Percentiles rank a stretch among this genome's conserved stretches.
Evolutionary conservation across 2,329 filamentous ascomycete species (phyloP).

Genomic region (Penicillium hordei): DNA sequence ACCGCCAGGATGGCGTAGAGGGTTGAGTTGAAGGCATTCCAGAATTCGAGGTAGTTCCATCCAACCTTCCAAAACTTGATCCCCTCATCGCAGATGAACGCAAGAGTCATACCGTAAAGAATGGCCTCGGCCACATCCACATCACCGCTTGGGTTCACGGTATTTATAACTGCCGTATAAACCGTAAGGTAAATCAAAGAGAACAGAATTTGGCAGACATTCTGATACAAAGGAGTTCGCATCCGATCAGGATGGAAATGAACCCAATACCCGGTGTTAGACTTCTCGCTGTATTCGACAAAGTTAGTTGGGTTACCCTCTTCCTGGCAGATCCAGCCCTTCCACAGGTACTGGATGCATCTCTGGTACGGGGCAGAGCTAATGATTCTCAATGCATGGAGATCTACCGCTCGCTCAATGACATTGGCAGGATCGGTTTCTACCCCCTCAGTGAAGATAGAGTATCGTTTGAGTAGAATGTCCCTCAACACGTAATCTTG

Average conservation of each 20-base stretch:
- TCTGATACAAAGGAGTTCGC: constrained; percentile 89
- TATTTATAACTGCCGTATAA: constrained; percentile 91
- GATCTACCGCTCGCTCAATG: constrained; percentile 87
- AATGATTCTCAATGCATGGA: constrained; percentile 86
- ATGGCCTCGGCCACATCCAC: constrained; percentile 80
- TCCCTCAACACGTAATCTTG: constrained; percentile 74
- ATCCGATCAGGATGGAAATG: constrained; percentile 95
- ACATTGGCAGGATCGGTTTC: constrained; percentile 78
- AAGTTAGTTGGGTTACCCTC: constrained; percentile 88
- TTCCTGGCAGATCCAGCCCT: constrained; percentile 94
- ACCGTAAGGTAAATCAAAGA: constrained; percentile 79
- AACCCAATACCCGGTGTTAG: constrained; percentile 70
- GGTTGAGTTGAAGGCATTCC: constrained; percentile 90
- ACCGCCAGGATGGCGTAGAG: constrained; percentile 77
- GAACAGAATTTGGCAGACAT: constrained; percentile 80
- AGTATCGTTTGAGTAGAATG: constrained; percentile 84
- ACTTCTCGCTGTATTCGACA: constrained; percentile 80
- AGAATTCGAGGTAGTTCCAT: constrained; percentile 86
- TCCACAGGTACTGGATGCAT: constrained; percentile 90
- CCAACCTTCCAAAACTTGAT: constrained; percentile 94
- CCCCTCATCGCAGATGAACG: constrained; percentile 84
- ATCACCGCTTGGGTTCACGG: constrained; percentile 80
- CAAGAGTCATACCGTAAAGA: constrained; percentile 86
- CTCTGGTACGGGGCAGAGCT: constrained; percentile 94
- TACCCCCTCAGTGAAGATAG: constrained; percentile 70